Base-by-base conservation (phyloP, 257 asterid genomes). In the Petunia secreta region DNA sequence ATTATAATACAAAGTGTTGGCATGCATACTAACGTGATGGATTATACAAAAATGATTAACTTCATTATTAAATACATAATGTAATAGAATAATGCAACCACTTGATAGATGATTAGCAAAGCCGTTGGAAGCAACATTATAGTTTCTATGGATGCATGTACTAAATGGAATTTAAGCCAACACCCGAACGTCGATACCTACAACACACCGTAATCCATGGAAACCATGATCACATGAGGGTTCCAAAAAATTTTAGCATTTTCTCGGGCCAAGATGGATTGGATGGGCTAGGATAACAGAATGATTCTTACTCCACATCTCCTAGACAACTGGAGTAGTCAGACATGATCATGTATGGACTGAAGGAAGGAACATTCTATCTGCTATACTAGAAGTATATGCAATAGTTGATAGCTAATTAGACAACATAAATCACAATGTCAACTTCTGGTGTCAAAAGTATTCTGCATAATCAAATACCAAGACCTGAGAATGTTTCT, bases 1-100 rank as follows among this genome's bases (percentile, higher is more conserved):
- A 85, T 84, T 85, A 80, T 82, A 90, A 82, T 79, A 86, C 80
- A 85, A 66, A 87, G 80, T 75, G 84, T 78, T 87, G 89, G 86
- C 94, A 93, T 87, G 90, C 89, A 89, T 65, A 82, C 85, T 87
- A 88, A 85, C 93, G 86, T 89, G 91, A 82, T 43, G 58, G 84
- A 84, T 82, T 71, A 85, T 78, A 80, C 75, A 66, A 75, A 65
- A 65, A 82, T 80, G 34, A 81, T 62, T 79, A 75, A 84, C 80
- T 79, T 79, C 52, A 78, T 8, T 62, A 86, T 81, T 85, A 75
- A 79, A 80, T 62, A 76, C 77, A 81, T 10, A 74, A 53, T 5
- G 7, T 79, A 78, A 79, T 80, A 66, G 48, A 52, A 63, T 37
- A 78, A 84, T 52, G 66, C 79, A 57, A 55, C 79, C 25, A 36